Conservation (phyloP, 106 monocot genomes). For the Phalaenopsis aphrodite region DNA sequence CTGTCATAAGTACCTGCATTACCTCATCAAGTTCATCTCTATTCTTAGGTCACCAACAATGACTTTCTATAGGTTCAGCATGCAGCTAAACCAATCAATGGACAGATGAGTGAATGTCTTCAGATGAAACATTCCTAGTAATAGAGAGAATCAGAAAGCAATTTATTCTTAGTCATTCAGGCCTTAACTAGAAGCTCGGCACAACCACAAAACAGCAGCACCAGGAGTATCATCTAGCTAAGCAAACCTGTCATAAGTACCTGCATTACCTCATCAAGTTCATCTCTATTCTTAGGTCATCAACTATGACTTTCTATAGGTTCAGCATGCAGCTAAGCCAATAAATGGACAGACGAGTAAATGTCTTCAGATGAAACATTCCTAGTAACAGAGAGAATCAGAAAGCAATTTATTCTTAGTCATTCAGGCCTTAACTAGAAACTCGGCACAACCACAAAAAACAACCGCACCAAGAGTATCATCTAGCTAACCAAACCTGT, state of each 20-base stretch:
- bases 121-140: neutral
- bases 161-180: constrained; percentile 9
- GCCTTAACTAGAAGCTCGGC: constrained; percentile 9
- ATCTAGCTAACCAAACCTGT: constrained; percentile 4
- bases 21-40: constrained; percentile 9
- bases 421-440: constrained; percentile 10
- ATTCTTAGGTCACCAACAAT: neutral
- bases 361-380: neutral
- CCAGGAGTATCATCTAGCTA: constrained; percentile 9
- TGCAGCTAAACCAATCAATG: neutral
- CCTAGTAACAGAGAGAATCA: constrained; percentile 9
- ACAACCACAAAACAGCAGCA: constrained; percentile 7
- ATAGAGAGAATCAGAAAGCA: constrained; percentile 7
- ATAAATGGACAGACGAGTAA: neutral
- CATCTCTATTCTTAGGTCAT: constrained; percentile 2
- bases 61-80: neutral
- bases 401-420: constrained; percentile 4
- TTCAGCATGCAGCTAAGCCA: neutral
- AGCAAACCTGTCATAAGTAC: constrained; percentile 9
- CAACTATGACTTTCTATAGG: neutral
- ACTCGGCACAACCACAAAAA: constrained; percentile 5
- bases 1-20: constrained; percentile 12
- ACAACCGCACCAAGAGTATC: constrained; percentile 7
- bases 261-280: constrained; percentile 10
- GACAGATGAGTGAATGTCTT: neutral